Evolutionary conservation across 2,329 filamentous ascomycete species (phyloP).

Genomic region (Aspergillus unguis): DNA sequence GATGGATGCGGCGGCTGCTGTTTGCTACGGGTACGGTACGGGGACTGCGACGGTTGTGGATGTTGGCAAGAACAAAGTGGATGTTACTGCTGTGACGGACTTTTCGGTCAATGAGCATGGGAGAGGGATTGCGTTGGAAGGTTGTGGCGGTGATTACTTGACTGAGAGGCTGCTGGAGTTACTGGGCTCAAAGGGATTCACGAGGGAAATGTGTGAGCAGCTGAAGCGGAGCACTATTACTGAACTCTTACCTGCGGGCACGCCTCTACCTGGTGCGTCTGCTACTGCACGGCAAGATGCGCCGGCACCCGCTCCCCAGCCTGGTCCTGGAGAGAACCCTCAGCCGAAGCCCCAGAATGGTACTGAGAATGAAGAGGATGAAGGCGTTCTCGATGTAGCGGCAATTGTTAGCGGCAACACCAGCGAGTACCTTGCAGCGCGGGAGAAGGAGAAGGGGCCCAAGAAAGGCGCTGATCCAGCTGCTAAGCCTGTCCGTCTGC

Average conservation of each 20-base stretch:
- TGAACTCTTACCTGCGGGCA: conserved; percentile 57
- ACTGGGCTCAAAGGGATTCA: conserved; percentile 57
- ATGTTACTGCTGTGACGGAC: conserved; percentile 86
- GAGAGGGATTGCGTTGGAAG: conserved; percentile 57
- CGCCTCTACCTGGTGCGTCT: conserved; percentile 51
- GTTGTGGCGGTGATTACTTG: conserved; percentile 84
- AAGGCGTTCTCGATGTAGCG: conserved; percentile 63
- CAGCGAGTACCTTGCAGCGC: conserved; percentile 59
- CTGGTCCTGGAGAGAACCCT: conserved; percentile 53
- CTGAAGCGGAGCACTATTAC: conserved; percentile 62
- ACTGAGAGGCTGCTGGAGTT: conserved; percentile 69
- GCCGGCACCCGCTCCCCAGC: conserved; percentile 58
- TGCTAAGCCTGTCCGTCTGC: conserved; percentile 51
- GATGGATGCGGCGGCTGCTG: conserved; percentile 83
- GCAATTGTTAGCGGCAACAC: conserved; percentile 64
- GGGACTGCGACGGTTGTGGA: conserved; percentile 82
- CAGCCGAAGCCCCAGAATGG: conserved; percentile 56
- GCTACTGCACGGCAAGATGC: conserved; percentile 38
- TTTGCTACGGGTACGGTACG: conserved; percentile 75
- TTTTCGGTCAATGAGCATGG: conserved; percentile 70
- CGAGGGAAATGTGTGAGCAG: conserved; percentile 62
- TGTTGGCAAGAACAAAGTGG: conserved; percentile 86
- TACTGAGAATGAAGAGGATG: conserved; percentile 54
- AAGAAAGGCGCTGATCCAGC: conserved; percentile 52
- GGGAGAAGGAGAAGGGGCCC: conserved; percentile 59